Conservation (phyloP, 192 early-diverging fungal genomes). For the Gorgonomyces haynaldii region DNA sequence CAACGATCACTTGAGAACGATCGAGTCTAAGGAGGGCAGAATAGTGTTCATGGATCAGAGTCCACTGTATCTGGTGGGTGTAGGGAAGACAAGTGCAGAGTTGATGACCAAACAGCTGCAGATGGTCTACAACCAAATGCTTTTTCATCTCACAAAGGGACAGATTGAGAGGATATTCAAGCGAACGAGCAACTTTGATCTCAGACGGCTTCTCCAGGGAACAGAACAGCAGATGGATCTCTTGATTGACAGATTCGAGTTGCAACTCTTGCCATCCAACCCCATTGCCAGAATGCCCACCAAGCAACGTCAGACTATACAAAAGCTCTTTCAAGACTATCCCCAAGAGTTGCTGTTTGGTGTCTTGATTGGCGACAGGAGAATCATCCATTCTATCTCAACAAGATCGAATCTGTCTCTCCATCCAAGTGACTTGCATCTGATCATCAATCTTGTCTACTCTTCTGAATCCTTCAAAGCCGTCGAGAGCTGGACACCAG, state of each 20-base stretch:
- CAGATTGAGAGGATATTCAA: slow-evolving; percentile 82
- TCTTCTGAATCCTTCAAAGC: slow-evolving; percentile 62
- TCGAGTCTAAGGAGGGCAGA: slow-evolving; percentile 48
- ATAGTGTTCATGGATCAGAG: slow-evolving; percentile 74
- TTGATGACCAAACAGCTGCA: slow-evolving; percentile 70
- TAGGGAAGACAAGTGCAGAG: slow-evolving; percentile 62
- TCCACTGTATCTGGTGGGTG: slow-evolving; percentile 77
- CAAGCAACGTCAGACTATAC: too few species aligned
- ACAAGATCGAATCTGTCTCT: not conserved
- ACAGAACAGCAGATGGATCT: too few species aligned
- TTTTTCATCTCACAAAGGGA: slow-evolving; percentile 65
- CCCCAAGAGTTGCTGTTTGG: not conserved
- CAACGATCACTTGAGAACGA: slow-evolving; percentile 62
- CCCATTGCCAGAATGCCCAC: too few species aligned
- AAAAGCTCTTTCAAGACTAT: slow-evolving; percentile 9
- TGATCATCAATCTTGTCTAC: slow-evolving; percentile 70
- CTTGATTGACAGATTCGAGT: too few species aligned
- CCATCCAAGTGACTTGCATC: slow-evolving; percentile 39
- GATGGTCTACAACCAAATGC: slow-evolving; percentile 70
- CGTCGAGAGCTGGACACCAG: slow-evolving; percentile 85
- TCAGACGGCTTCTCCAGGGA: slow-evolving; percentile 69
- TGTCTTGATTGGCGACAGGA: not conserved
- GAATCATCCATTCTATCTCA: not conserved
- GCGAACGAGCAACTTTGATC: slow-evolving; percentile 75
- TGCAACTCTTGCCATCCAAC: too few species aligned